These are phyloP conservation scores for Poa annua DNA, from an alignment of 176 grass and related monocot genomes.

Conservation along the genomic window DNA sequence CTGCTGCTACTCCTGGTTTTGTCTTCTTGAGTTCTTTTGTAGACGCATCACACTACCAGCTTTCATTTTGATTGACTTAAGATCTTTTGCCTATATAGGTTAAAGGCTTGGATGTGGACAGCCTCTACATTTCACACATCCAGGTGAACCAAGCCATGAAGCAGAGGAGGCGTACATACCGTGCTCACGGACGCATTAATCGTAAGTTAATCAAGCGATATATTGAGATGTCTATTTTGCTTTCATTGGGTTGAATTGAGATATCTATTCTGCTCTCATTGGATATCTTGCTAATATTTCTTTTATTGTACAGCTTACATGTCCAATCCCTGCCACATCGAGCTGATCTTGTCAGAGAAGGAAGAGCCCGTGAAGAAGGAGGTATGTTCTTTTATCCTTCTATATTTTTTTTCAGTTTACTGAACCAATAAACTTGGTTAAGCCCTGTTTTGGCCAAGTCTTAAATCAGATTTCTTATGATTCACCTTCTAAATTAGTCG, in stretches of 20 bases:
- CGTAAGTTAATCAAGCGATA: constrained; percentile 42
- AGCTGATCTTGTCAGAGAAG: constrained; percentile 83
- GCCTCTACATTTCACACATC: constrained; percentile 66
- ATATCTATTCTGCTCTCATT: not conserved
- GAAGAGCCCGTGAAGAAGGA: constrained; percentile 85
- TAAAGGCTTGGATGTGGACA: constrained; percentile 72
- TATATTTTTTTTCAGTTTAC: not conserved
- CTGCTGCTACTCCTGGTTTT: constrained; percentile 7
- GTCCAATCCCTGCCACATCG: constrained; percentile 86
- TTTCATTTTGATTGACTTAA: not conserved
- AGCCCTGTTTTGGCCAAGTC: not conserved
- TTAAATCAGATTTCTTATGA: not conserved
- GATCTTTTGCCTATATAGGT: constrained; percentile 39
- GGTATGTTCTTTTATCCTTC: constrained; percentile 34
- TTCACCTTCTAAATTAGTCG: not conserved
- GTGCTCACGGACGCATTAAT: constrained; percentile 70
- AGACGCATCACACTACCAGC: not conserved
- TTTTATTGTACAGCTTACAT: constrained; percentile 63
- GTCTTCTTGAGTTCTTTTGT: not conserved
- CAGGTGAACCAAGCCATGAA: constrained; percentile 80
- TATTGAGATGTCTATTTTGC: not conserved
- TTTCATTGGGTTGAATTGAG: not conserved
- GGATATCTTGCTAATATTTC: not conserved
- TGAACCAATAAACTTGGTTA: not conserved
- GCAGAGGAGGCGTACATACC: constrained; percentile 70